Conservation (phyloP, 2,329 filamentous ascomycete species). For the Colletotrichum gloeosporioides region DNA sequence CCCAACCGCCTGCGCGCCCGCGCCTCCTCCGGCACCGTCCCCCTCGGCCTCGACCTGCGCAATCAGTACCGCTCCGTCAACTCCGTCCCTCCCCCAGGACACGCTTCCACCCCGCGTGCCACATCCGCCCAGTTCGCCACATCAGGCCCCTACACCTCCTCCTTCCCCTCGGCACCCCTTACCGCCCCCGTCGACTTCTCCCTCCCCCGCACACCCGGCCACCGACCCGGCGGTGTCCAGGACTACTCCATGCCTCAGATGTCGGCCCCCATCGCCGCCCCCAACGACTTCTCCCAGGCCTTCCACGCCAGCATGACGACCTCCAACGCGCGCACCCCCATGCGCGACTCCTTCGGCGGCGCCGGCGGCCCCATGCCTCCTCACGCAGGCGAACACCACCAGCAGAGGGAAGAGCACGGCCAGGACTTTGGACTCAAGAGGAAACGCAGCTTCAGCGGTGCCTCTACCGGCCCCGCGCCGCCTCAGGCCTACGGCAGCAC, state of each 20-base stretch:
- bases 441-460: slow-evolving; percentile 41
- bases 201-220: slow-evolving; percentile 47
- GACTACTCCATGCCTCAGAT: slow-evolving; percentile 61
- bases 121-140: slow-evolving; percentile 14
- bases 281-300: slow-evolving; percentile 57
- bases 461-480: slow-evolving; percentile 12
- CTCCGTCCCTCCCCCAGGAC: slow-evolving; percentile 33
- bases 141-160: slow-evolving; percentile 46
- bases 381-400: slow-evolving; percentile 1
- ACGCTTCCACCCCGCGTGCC: slow-evolving; percentile 35
- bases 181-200: slow-evolving; percentile 60
- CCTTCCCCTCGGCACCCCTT: slow-evolving; percentile 59
- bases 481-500: slow-evolving; percentile 24
- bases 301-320: slow-evolving; percentile 45
- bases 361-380: slow-evolving; percentile 31
- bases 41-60: slow-evolving; percentile 50
- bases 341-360: slow-evolving; percentile 49
- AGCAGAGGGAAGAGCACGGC: slow-evolving; percentile 30
- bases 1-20: slow-evolving; percentile 53
- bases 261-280: slow-evolving; percentile 58
- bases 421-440: slow-evolving; percentile 37
- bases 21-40: slow-evolving; percentile 53
- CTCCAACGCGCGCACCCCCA: slow-evolving; percentile 44
- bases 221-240: slow-evolving; percentile 37
- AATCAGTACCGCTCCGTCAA: slow-evolving; percentile 47